phyloP scores from a whole-genome alignment of 805 yeast species.

The Candida sonorensis region DNA sequence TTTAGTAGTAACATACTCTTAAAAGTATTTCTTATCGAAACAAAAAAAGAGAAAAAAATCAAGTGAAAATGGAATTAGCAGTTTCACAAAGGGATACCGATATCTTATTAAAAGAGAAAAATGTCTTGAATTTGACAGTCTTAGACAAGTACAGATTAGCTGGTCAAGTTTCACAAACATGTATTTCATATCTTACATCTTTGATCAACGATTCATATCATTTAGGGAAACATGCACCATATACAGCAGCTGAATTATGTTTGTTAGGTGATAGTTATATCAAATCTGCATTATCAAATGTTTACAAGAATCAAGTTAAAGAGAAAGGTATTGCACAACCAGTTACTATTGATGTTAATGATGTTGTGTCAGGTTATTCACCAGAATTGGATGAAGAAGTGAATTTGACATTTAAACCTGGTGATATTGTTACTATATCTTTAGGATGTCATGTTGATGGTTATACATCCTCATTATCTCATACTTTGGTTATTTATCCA shows the following conservation, averaged over 20 bases:
- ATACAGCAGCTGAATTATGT: slow-evolving; percentile 68
- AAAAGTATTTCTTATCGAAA: too few relatives aligned
- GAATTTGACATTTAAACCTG: slow-evolving; percentile 47
- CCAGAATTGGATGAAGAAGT: slow-evolving; percentile 72
- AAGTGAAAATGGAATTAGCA: slow-evolving; percentile 69
- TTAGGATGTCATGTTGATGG: slow-evolving; percentile 95
- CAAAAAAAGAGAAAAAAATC: too few relatives aligned
- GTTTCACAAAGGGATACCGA: slow-evolving; percentile 71
- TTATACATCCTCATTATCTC: slow-evolving; percentile 80
- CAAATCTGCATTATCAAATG: slow-evolving; percentile 48
- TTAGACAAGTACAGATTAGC: slow-evolving; percentile 82
- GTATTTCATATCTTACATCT: slow-evolving; percentile 55
- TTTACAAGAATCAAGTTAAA: slow-evolving; percentile 54
- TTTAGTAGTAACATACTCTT: too few relatives aligned
- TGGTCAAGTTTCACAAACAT: slow-evolving; percentile 83
- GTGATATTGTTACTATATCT: slow-evolving; percentile 80
- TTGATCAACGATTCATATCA: slow-evolving; percentile 75
- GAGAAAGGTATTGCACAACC: slow-evolving; percentile 95
- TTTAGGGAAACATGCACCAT: slow-evolving; percentile 38
- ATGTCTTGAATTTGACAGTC: slow-evolving; percentile 53
- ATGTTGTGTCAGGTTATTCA: slow-evolving; percentile 68
- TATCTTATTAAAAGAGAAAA: slow-evolving; percentile 63
- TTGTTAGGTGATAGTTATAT: slow-evolving; percentile 74
- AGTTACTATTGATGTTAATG: slow-evolving; percentile 81
- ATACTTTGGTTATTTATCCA: slow-evolving; percentile 80